Evolutionary conservation across 805 yeast species (phyloP).

Genomic region (Teunomyces cretensis): DNA sequence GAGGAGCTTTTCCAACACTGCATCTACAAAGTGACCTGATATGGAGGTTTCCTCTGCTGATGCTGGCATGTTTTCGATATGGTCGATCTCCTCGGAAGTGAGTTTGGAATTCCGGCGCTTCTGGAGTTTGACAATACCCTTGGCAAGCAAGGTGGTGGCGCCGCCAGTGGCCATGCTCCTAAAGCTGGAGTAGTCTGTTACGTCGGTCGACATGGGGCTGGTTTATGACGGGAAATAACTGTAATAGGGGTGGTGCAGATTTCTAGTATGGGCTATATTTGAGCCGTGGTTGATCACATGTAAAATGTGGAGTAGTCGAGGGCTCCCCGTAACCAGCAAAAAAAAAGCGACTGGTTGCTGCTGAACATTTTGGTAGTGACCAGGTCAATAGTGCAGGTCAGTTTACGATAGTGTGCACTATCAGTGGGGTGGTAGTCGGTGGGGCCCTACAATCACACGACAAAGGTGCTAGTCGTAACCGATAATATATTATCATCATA

Average conservation of each 20-base stretch:
- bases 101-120: background rate
- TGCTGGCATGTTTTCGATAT: background rate
- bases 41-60: constrained; percentile 1
- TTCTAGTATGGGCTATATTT: too few species aligned
- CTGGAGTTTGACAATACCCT: constrained; percentile 26
- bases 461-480: background rate
- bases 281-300: constrained; percentile 4
- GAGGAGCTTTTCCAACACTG: constrained; percentile 52
- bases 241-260: background rate
- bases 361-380: too few species aligned
- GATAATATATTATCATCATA: constrained; percentile 7
- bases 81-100: background rate
- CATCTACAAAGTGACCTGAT: constrained; percentile 54
- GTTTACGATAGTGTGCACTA: background rate
- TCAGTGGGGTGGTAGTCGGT: background rate
- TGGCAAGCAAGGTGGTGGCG: constrained; percentile 34
- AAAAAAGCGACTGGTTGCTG: background rate
- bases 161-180: constrained; percentile 38
- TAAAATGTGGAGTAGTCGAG: constrained; percentile 4
- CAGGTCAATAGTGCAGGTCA: background rate
- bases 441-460: background rate
- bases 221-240: background rate
- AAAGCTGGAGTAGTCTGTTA: background rate
- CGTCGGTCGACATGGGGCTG: background rate
- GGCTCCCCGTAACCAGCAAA: background rate